Base-by-base conservation (phyloP, 2,329 filamentous ascomycete species). In the Colletotrichum theobromicola region DNA sequence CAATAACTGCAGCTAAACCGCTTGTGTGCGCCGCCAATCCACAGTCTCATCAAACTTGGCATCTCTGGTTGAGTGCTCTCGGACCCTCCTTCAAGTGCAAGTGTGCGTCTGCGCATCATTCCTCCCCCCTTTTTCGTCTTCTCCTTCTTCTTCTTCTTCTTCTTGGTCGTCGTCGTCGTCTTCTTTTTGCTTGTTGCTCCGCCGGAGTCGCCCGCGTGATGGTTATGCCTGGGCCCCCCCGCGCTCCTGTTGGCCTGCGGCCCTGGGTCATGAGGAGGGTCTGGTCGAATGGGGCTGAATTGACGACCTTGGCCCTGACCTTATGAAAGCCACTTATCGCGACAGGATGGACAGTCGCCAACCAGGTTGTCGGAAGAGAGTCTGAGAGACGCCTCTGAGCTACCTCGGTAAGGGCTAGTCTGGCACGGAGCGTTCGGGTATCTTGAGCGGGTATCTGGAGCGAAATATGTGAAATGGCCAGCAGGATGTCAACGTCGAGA, bases 31-130 rank as follows among this genome's bases (percentile, higher is more conserved):
- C 32, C 57, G 68, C 72, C 42, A 74, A 42, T 57, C 72, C 68
- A 74, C 68, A 57, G 13, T 32, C 72, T 74, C 72, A 72, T 74
- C 63, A 72, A 74, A 74, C 42, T 62, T 55, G 68, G 26, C 3
- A 55, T 74, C 55, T 72, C 68, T 74, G 55, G 46, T 62, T 67
- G 61, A 63, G 68, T 74, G 57, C 62, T 62, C 68, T 72, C 62
- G 57, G 63, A 67, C 62, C 67, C 62, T 67, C 57, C 28, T 32
- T 34, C 30, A 46, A 42, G 24, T 46, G 35, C 34, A 42, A 28
- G 34, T 42, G 7, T 63, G 50, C 46, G 42, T 61, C 63, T 57
- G 57, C 64, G n/a, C 57, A 30, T 62, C 16, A 57, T 37, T 24
- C 32, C 24, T 26, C 64, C 57, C 30, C 37, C 37, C 21, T 30